phyloP scores from a whole-genome alignment of 1,284 basidiomycete genomes.

The Marasmius sp. region DNA sequence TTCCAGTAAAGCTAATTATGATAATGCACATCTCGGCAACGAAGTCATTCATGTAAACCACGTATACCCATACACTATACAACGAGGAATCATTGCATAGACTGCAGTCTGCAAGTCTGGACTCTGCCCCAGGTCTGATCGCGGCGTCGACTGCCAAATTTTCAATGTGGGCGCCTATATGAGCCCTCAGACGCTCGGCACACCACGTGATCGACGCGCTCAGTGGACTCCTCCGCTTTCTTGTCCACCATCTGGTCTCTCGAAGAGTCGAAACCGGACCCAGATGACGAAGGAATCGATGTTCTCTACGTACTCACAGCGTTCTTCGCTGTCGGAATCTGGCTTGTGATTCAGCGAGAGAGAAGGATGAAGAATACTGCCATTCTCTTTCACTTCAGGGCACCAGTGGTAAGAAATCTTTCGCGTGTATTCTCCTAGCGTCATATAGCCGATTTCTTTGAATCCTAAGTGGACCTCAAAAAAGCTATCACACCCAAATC shows the following conservation, averaged over 20 bases:
- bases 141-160: no score
- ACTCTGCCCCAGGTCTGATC: no score
- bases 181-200: no score
- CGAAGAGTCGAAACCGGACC: slow-evolving; percentile 47
- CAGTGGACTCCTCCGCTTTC: slow-evolving; percentile 48
- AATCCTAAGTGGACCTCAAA: slow-evolving; percentile 57
- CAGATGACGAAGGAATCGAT: slow-evolving; percentile 46
- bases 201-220: slow-evolving; percentile 2
- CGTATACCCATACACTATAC: slow-evolving; percentile 2
- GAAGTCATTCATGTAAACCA: slow-evolving; percentile 1
- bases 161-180: no score
- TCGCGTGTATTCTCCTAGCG: neutral
- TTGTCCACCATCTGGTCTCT: slow-evolving; percentile 49
- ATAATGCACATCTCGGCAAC: neutral
- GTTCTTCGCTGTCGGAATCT: slow-evolving; percentile 75
- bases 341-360: slow-evolving; percentile 72
- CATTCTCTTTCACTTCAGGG: slow-evolving; percentile 57
- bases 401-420: slow-evolving; percentile 54
- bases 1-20: neutral
- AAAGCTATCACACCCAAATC: slow-evolving; percentile 53
- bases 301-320: slow-evolving; percentile 56
- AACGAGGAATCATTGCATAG: neutral
- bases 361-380: slow-evolving; percentile 71
- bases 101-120: no score
- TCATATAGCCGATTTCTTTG: slow-evolving; percentile 17